These are phyloP conservation scores for Triticum turgidum DNA, from an alignment of 176 grass and related monocot species.

Conservation along the genomic window DNA sequence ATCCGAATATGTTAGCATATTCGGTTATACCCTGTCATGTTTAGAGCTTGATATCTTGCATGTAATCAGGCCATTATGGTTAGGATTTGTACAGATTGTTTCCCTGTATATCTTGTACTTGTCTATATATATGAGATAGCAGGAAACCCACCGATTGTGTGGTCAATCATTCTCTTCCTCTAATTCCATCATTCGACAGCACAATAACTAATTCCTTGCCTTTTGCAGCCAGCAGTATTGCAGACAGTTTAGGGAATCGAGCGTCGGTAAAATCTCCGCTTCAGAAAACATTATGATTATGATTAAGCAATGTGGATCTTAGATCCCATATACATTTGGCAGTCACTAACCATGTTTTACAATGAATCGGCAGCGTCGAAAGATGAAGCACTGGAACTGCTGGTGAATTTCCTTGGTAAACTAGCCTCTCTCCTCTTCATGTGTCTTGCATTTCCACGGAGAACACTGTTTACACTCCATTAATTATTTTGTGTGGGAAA, in stretches of 20 bases:
- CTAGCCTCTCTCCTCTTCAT: background rate
- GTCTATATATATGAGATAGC: too few species aligned
- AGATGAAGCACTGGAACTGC: background rate
- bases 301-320: background rate
- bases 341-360: background rate
- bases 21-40: too few species aligned
- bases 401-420: background rate
- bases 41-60: too few species aligned
- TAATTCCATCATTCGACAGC: background rate
- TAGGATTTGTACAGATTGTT: too few species aligned
- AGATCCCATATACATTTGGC: background rate
- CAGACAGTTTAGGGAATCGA: background rate
- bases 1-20: too few species aligned
- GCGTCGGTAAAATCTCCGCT: background rate
- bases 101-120: too few species aligned
- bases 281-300: background rate
- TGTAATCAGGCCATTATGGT: too few species aligned
- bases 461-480: background rate
- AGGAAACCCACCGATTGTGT: too few species aligned
- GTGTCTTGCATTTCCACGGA: background rate
- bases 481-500: background rate
- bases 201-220: background rate
- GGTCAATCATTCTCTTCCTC: too few species aligned
- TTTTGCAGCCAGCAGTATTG: background rate
- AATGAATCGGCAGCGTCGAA: background rate